These are phyloP conservation scores for Thelonectria olida DNA, from an alignment of 2,329 filamentous ascomycete genomes.

Conservation along the genomic window DNA sequence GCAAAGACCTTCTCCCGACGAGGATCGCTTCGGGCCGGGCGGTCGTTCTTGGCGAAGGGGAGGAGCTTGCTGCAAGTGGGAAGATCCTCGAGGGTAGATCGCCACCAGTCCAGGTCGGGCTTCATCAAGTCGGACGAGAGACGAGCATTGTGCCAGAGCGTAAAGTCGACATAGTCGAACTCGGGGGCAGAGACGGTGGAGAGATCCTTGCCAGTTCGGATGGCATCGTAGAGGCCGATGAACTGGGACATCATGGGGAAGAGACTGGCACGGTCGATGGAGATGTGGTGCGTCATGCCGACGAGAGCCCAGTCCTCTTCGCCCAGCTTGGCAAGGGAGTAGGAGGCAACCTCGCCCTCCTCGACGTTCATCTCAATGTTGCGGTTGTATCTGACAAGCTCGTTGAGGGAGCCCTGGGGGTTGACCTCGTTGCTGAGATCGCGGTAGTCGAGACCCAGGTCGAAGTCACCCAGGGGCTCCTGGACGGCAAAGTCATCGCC, in stretches of 20 bases:
- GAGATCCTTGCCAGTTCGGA: constrained; percentile 28
- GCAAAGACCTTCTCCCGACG: constrained; percentile 29
- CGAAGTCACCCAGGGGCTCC: constrained; percentile 32
- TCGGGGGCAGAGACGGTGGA: constrained; percentile 31
- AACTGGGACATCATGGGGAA: constrained; percentile 38
- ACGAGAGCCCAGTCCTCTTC: constrained; percentile 33
- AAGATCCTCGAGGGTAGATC: constrained; percentile 26
- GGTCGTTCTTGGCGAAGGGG: constrained; percentile 34
- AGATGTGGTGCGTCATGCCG: constrained; percentile 37
- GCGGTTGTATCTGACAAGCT: constrained; percentile 31
- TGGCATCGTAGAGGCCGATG: constrained; percentile 33
- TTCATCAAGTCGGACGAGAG: constrained; percentile 35
- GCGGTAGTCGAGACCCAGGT: constrained; percentile 29
- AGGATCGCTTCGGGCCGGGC: constrained; percentile 30
- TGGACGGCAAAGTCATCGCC: constrained; percentile 36
- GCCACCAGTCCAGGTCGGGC: constrained; percentile 39
- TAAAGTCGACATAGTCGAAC: constrained; percentile 38
- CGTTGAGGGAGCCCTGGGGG: constrained; percentile 20
- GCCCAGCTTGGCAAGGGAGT: constrained; percentile 32
- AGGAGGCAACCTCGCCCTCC: constrained; percentile 32
- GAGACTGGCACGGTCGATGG: constrained; percentile 34
- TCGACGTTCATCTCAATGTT: constrained; percentile 37
- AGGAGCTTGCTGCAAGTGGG: constrained; percentile 33
- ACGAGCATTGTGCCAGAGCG: constrained; percentile 39
- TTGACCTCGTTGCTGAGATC: constrained; percentile 27